Percentiles rank a stretch among this genome's conserved stretches.
Conservation (phyloP, 768 basidiomycete genomes). For the Epithele typhae region DNA sequence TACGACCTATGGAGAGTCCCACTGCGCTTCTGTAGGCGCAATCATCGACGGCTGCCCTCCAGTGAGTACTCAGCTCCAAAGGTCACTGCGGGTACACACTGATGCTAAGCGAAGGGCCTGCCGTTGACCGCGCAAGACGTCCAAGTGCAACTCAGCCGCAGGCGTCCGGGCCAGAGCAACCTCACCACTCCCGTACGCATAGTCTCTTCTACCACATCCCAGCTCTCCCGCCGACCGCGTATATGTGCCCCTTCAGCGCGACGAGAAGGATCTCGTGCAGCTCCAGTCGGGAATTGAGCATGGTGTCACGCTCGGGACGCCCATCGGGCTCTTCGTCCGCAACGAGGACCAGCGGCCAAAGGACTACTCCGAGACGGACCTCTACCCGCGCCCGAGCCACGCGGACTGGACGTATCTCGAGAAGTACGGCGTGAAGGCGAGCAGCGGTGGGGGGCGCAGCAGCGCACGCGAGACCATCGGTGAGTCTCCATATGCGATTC, state of each 20-base stretch:
- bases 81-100: not conserved
- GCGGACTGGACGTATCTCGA: conserved; percentile 98
- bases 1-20: conserved; percentile 97
- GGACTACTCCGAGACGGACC: conserved; percentile 97
- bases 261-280: conserved; percentile 93
- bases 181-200: conserved; percentile 82
- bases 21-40: conserved; percentile 94
- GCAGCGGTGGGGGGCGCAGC: conserved; percentile 92
- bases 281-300: conserved; percentile 93
- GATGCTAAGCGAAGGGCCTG: conserved; percentile 61
- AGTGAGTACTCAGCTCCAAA: conserved; percentile 40
- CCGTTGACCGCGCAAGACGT: conserved; percentile 77
- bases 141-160: conserved; percentile 84
- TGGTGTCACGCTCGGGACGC: conserved; percentile 94
- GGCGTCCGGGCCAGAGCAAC: conserved; percentile 93
- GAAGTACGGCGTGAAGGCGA: conserved; percentile 97
- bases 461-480: conserved; percentile 97
- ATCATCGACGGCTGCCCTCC: conserved; percentile 98
- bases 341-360: conserved; percentile 99
- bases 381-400: conserved; percentile 95
- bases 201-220: no score
- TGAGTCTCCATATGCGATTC: conserved; percentile 23
- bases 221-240: not conserved
- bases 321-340: conserved; percentile 92
- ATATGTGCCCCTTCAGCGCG: conserved; percentile 12